Evolutionary conservation across 306 rosid genomes (phyloP).

Genomic region (Luffa acutangula): DNA sequence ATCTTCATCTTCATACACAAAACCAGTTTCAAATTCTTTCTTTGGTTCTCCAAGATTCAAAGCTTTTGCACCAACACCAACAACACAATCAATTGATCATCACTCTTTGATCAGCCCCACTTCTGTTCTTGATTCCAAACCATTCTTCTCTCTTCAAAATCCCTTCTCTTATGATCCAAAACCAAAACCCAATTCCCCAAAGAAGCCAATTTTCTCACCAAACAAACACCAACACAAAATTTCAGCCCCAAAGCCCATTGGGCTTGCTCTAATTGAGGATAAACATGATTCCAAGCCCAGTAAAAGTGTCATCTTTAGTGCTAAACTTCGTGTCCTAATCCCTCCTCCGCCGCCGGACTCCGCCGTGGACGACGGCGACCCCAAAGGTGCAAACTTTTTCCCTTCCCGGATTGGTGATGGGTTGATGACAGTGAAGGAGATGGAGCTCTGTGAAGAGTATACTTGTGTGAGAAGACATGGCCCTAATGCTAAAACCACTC

Average conservation of each 20-base stretch:
- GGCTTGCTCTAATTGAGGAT: constrained; percentile 55
- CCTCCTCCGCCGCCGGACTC: constrained; percentile 22
- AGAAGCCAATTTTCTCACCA: constrained; percentile 5
- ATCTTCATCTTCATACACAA: constrained; percentile 15
- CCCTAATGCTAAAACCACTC: constrained; percentile 67
- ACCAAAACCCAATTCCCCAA: constrained; percentile 21
- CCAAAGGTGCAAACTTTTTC: not conserved
- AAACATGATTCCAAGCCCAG: constrained; percentile 5
- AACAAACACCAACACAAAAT: constrained; percentile 35
- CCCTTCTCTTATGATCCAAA: constrained; percentile 26
- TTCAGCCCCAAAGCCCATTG: constrained; percentile 33
- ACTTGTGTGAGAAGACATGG: constrained; percentile 78
- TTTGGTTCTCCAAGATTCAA: constrained; percentile 53
- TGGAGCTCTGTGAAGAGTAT: constrained; percentile 76
- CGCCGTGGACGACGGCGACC: not conserved
- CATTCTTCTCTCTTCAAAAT: constrained; percentile 27
- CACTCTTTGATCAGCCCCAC: constrained; percentile 47
- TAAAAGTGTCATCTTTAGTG: constrained; percentile 39
- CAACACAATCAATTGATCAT: constrained; percentile 16
- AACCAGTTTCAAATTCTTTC: constrained; percentile 30
- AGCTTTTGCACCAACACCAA: constrained; percentile 25
- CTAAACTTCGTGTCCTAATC: constrained; percentile 50
- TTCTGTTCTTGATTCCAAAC: constrained; percentile 53
- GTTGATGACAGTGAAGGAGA: constrained; percentile 38
- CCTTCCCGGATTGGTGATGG: not conserved